phyloP scores from a whole-genome alignment of 768 basidiomycete species.

The Lactifluus subvellereus region DNA sequence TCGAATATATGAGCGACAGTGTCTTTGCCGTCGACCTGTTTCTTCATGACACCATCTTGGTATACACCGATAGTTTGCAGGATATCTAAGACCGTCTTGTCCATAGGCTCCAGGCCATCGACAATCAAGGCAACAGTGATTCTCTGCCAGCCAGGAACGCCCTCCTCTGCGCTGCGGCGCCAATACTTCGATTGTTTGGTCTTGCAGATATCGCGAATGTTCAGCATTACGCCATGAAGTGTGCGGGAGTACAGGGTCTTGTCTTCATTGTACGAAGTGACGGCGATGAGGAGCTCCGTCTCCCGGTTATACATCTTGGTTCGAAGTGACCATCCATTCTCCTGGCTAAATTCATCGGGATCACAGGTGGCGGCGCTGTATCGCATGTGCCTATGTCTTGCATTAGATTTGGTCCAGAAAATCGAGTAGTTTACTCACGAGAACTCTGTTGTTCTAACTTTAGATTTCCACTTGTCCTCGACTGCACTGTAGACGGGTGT shows the following conservation, averaged over 20 bases:
- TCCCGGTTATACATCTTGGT: constrained; percentile 80
- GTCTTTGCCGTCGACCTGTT: constrained; percentile 81
- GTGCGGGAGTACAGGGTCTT: constrained; percentile 89
- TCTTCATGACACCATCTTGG: constrained; percentile 95
- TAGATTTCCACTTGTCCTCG: constrained; percentile 65
- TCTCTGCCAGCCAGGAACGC: constrained; percentile 83
- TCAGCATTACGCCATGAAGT: constrained; percentile 93
- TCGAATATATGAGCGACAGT: constrained; percentile 95
- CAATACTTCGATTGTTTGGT: constrained; percentile 93
- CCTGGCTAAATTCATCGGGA: constrained; percentile 81
- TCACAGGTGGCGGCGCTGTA: constrained; percentile 91
- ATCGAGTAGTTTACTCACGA: constrained; percentile 54
- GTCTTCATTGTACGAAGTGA: constrained; percentile 92
- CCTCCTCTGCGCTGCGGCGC: constrained; percentile 76
- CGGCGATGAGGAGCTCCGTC: constrained; percentile 91
- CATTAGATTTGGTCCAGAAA: not conserved
- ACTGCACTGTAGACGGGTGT: constrained; percentile 78
- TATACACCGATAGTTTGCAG: constrained; percentile 89
- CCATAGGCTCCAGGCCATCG: constrained; percentile 92
- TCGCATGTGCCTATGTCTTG: constrained; percentile 66
- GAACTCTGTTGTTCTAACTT: constrained; percentile 77
- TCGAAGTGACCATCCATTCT: constrained; percentile 79
- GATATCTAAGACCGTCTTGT: constrained; percentile 88
- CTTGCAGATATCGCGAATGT: constrained; percentile 96
- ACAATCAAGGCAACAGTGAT: constrained; percentile 87